phyloP scores from a whole-genome alignment of 495 filamentous ascomycete genomes.

The Thermothielavioides terrestris region DNA sequence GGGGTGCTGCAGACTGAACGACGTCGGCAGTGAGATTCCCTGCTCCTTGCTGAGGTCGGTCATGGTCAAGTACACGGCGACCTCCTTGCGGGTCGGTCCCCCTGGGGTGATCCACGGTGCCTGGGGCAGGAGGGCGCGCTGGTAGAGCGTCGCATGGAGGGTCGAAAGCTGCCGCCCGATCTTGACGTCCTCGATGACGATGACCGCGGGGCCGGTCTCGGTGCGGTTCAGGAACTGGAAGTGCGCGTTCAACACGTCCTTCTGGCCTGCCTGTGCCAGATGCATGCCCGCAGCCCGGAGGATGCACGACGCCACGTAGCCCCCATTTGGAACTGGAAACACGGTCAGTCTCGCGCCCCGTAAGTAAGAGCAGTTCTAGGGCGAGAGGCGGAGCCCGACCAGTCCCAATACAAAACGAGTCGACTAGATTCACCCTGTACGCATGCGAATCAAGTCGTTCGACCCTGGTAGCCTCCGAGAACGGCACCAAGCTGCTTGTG shows the following conservation, averaged over 20 bases:
- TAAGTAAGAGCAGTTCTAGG: neutral
- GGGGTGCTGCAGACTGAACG: slow-evolving; percentile 26
- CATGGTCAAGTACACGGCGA: slow-evolving; percentile 59
- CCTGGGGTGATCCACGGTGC: slow-evolving; percentile 26
- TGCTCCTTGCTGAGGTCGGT: slow-evolving; percentile 49
- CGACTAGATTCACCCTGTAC: slow-evolving; percentile 50
- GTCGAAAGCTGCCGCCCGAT: slow-evolving; percentile 60
- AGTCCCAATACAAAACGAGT: slow-evolving; percentile 63
- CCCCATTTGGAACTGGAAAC: slow-evolving; percentile 67
- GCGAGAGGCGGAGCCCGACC: slow-evolving; percentile 30
- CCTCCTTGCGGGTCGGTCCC: slow-evolving; percentile 15
- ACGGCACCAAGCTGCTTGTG: slow-evolving; percentile 11
- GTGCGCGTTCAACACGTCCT: slow-evolving; percentile 57
- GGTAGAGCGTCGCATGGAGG: slow-evolving; percentile 57
- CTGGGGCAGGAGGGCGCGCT: slow-evolving; percentile 22
- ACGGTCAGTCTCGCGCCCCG: neutral
- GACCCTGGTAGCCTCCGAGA: slow-evolving; percentile 35
- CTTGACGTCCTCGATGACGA: slow-evolving; percentile 65
- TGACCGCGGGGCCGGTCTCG: slow-evolving; percentile 48
- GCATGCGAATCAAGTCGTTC: slow-evolving; percentile 49
- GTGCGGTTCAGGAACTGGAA: slow-evolving; percentile 67
- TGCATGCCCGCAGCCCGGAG: slow-evolving; percentile 53
- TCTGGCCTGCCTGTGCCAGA: slow-evolving; percentile 51
- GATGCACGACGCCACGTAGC: slow-evolving; percentile 59
- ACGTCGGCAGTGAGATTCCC: slow-evolving; percentile 49